A percentile compares a stretch with the other conserved stretches of the same genome.
These are phyloP conservation scores for Barnettozyma californica DNA, from an alignment of 805 yeast species.

Conservation along the genomic window DNA sequence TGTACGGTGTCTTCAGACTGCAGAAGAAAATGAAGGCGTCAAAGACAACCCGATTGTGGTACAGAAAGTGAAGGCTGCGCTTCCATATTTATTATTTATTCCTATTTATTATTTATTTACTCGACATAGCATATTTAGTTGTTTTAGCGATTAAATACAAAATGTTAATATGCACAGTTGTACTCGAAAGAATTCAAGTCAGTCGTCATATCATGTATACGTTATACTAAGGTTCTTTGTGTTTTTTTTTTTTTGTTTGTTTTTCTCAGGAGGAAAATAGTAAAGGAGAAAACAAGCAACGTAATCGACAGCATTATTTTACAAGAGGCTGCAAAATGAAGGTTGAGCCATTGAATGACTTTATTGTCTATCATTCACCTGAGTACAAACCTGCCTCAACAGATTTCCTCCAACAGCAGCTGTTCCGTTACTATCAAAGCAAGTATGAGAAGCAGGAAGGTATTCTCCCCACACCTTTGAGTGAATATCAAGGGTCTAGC, in stretches of 20 bases:
- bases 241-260: no score
- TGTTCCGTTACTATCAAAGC: constrained; percentile 2
- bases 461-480: neutral
- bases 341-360: constrained; percentile 1
- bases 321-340: neutral
- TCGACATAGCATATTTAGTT: neutral
- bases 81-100: neutral
- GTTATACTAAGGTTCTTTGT: no score
- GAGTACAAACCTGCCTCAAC: neutral
- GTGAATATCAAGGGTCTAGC: neutral
- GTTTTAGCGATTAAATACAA: neutral
- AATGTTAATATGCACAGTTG: neutral
- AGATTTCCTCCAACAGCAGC: neutral
- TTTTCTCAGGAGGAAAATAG: no score
- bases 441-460: constrained; percentile 6
- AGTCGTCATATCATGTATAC: no score
- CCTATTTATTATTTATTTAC: constrained; percentile 2
- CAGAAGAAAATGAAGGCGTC: constrained; percentile 87
- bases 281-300: neutral
- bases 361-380: neutral
- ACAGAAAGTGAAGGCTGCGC: constrained; percentile 41
- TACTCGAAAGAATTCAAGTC: no score
- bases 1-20: constrained; percentile 85
- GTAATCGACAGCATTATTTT: neutral
- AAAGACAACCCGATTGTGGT: constrained; percentile 81